Percentiles rank a stretch among this genome's conserved stretches.
phyloP scores from a whole-genome alignment of 2,329 filamentous ascomycete species.

The Polychaeton citri region DNA sequence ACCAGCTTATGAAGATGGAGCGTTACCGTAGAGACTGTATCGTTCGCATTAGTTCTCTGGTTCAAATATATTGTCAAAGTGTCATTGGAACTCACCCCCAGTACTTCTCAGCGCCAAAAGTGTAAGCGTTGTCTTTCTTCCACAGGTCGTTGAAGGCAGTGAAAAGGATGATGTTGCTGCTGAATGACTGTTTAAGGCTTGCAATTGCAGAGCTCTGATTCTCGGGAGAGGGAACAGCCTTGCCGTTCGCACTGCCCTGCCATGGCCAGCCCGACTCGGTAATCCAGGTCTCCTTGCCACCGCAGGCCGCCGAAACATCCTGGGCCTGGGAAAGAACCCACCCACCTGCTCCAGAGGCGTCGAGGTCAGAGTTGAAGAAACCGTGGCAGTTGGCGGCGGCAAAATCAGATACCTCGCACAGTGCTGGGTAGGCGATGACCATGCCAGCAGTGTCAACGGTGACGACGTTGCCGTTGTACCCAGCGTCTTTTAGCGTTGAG shows the following conservation, averaged over 20 bases:
- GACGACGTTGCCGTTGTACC: conserved; percentile 61
- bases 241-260: conserved; percentile 50
- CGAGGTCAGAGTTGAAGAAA: conserved; percentile 60
- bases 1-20: too few species aligned
- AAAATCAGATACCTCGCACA: conserved; percentile 64
- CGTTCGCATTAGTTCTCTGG: too few species aligned
- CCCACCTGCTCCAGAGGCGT: conserved; percentile 47
- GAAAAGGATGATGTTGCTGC: conserved; percentile 54
- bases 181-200: conserved; percentile 50
- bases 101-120: conserved; percentile 60
- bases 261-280: conserved; percentile 80
- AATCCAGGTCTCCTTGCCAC: conserved; percentile 52
- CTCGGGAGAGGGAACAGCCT: conserved; percentile 52
- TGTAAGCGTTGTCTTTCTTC: conserved; percentile 52
- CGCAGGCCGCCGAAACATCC: conserved; percentile 34
- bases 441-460: conserved; percentile 68
- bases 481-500: conserved; percentile 42
- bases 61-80: background rate
- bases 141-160: conserved; percentile 68
- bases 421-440: conserved; percentile 53
- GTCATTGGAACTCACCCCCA: conserved; percentile 44
- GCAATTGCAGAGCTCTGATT: conserved; percentile 55
- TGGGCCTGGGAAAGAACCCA: conserved; percentile 50
- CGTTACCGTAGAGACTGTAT: conserved; percentile 25
- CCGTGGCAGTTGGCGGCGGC: conserved; percentile 72